phyloP scores from a whole-genome alignment of 2,329 filamentous ascomycete genomes.

The Arthroderma sp. region DNA sequence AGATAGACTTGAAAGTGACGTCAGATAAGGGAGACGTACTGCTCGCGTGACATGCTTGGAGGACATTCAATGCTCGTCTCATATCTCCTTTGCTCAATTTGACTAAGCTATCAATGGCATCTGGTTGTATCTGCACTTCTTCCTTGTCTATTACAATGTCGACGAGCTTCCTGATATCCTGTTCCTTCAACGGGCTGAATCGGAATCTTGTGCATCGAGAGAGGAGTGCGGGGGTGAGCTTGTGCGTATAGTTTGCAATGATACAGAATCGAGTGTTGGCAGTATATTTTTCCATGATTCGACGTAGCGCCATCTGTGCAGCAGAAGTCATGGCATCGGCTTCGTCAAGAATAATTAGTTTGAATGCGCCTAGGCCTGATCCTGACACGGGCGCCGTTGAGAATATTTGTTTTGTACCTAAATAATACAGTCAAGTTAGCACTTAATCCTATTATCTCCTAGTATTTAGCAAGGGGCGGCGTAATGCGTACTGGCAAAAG shows the following conservation, averaged over 20 bases:
- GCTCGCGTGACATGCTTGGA: constrained; percentile 92
- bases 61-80: constrained; percentile 83
- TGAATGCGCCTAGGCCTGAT: constrained; percentile 59
- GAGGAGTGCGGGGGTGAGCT: constrained; percentile 81
- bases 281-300: constrained; percentile 99
- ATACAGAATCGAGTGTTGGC: constrained; percentile 96
- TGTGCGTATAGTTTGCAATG: constrained; percentile 98
- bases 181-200: constrained; percentile 84
- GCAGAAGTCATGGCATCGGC: constrained; percentile 99
- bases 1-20: neutral
- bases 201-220: constrained; percentile 90
- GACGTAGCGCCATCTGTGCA: constrained; percentile 88
- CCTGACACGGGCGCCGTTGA: constrained; percentile 42
- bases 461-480: neutral
- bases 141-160: constrained; percentile 86
- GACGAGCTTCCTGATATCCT: constrained; percentile 71
- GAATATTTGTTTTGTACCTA: constrained; percentile 87
- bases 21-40: constrained; percentile 42
- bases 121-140: constrained; percentile 65
- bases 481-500: constrained; percentile 59
- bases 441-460: neutral
- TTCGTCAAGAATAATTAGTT: constrained; percentile 95
- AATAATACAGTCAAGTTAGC: neutral
- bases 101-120: constrained; percentile 73
- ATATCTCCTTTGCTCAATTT: constrained; percentile 89